A percentile compares a stretch with the other conserved stretches of the same genome.
phyloP scores from a whole-genome alignment of 2,329 filamentous ascomycete genomes.

The Aspergillus amoenus region DNA sequence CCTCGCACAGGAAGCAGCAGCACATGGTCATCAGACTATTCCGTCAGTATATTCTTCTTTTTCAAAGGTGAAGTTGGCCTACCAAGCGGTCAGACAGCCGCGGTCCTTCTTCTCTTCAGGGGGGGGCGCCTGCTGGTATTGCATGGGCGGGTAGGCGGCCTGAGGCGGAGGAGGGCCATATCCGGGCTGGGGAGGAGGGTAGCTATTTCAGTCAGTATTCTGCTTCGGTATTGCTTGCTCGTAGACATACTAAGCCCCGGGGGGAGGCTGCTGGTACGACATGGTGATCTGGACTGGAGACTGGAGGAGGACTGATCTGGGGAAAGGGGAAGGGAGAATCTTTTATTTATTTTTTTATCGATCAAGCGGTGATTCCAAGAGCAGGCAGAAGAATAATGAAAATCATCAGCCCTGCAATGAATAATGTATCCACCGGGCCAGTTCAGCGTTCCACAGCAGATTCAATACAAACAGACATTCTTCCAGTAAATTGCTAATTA shows the following conservation, averaged over 20 bases:
- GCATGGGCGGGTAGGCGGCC: slow-evolving; percentile 15
- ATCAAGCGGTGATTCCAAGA: background rate
- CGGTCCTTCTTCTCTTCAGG: slow-evolving; percentile 18
- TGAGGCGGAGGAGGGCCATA: slow-evolving; percentile 11
- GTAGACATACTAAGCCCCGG: slow-evolving; percentile 8
- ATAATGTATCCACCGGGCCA: background rate
- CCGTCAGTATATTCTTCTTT: background rate
- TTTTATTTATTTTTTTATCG: background rate
- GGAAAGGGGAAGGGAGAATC: background rate
- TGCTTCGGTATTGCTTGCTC: too few relatives aligned
- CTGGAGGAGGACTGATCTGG: background rate
- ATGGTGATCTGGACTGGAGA: background rate
- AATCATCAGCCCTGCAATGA: slow-evolving; percentile 21
- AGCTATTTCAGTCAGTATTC: slow-evolving; percentile 4
- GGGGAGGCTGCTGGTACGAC: slow-evolving; percentile 9
- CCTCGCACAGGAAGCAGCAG: slow-evolving; percentile 23
- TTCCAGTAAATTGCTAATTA: too few relatives aligned
- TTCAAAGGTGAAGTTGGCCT: background rate
- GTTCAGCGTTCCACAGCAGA: background rate
- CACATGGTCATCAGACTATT: slow-evolving; percentile 20
- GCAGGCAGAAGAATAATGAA: slow-evolving; percentile 14
- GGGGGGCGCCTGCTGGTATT: slow-evolving; percentile 19
- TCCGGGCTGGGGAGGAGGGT: slow-evolving; percentile 12
- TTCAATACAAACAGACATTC: background rate
- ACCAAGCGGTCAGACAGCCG: slow-evolving; percentile 21